Percentiles rank a stretch among this genome's conserved stretches.
phyloP scores from a whole-genome alignment of 495 filamentous ascomycete species.

The Penicillium arizonense region DNA sequence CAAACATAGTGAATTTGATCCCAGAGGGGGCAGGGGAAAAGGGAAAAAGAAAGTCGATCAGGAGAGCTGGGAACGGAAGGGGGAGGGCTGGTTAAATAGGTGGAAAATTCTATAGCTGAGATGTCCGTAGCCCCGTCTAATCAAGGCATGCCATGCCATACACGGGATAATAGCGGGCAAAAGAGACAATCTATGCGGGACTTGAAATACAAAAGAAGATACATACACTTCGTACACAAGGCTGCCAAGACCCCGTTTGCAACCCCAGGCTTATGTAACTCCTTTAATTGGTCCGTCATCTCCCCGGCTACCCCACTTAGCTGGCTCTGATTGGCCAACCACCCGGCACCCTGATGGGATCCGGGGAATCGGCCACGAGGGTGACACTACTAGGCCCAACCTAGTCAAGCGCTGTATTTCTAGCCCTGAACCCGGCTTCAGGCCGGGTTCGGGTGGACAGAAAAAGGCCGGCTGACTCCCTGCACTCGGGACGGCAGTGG shows the following conservation, averaged over 20 bases:
- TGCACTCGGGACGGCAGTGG: slow-evolving; percentile 12
- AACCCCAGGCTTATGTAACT: neutral
- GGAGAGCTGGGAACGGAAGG: neutral
- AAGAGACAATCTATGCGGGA: no score
- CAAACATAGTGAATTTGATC: slow-evolving; percentile 22
- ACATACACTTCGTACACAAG: neutral
- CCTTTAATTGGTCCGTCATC: slow-evolving; percentile 9
- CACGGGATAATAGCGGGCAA: neutral
- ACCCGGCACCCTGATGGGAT: slow-evolving; percentile 13
- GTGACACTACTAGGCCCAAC: slow-evolving; percentile 7
- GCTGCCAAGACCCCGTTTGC: slow-evolving; percentile 24
- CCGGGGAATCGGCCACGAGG: slow-evolving; percentile 27
- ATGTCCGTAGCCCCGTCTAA: no score
- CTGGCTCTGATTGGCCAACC: slow-evolving; percentile 9
- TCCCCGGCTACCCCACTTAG: no score
- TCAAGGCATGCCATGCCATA: no score
- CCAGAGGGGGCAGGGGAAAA: slow-evolving; percentile 4
- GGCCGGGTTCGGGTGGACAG: slow-evolving; percentile 15
- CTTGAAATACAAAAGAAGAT: neutral
- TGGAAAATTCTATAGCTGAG: no score
- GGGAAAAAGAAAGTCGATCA: neutral
- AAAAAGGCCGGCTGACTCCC: slow-evolving; percentile 1
- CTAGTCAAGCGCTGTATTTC: slow-evolving; percentile 11
- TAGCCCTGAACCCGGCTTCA: slow-evolving; percentile 5
- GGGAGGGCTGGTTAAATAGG: slow-evolving; percentile 4